Base-by-base conservation (phyloP, 306 rosid genomes). In the Abrus pulchellus region DNA sequence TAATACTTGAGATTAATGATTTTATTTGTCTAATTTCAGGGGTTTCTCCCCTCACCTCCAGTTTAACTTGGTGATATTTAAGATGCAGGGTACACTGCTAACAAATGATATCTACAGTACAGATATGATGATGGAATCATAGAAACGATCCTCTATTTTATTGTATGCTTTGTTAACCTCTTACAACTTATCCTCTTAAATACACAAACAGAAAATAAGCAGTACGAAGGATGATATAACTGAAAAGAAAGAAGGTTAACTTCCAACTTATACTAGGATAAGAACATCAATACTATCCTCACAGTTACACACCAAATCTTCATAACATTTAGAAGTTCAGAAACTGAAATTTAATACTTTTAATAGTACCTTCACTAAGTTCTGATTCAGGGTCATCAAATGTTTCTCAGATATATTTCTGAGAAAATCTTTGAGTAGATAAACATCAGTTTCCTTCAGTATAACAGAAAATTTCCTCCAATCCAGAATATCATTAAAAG, bases 381-480 rank as follows among this genome's bases (percentile, higher is more conserved):
- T 79, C 67, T 74, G 41, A 20, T 74, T 72, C 77, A 84, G 27
- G 41, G 33, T 32, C 43, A 6, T 50, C 52, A 79, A 67, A n/a
- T 74, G 33, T 67, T 74, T 44, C 29, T 59, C 68, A 29, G 73
- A 11, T 67, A 78, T 67, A 63, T 7, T 47, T 49, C 8, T 43
- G 63, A 79, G 67, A 48, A 74, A 74, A 38, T 64, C 75, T 49
- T 71, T 77, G 68, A 83, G 75, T 53, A 7, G 67, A 57, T 57
- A 29, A n/a, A 74, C 56, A 43, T 74, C 84, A 67, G 56, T 65
- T 70, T 84, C 79, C 77, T 68, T 74, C 66, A 67, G 50, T 41
- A 59, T 33, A 20, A 84, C 72, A 57, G 84, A 78, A 43, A 84
- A 84, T 60, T 74, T 79, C 49, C 60, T 74, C 87, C 87, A 84